Percentiles rank a stretch among this genome's conserved stretches.
phyloP scores from a whole-genome alignment of 441 rosid species.

The Monsonia emarginata region DNA sequence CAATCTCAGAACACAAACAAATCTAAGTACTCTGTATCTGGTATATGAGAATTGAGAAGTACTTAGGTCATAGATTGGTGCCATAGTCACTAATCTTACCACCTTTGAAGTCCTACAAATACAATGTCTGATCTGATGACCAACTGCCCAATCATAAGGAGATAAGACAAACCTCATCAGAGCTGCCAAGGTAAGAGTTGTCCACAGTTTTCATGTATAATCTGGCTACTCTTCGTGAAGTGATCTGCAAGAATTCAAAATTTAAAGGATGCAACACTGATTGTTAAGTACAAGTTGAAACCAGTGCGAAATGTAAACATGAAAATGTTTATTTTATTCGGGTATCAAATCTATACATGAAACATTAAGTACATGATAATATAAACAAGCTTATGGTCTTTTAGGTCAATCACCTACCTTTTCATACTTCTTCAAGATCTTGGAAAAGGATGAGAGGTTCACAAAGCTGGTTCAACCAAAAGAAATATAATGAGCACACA shows the following conservation, averaged over 20 bases:
- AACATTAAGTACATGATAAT: not conserved
- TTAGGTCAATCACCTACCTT: constrained; percentile 35
- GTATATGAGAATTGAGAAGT: too few species aligned
- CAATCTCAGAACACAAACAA: too few species aligned
- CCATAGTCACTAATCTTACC: too few species aligned
- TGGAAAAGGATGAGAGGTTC: constrained; percentile 62
- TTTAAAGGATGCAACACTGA: not conserved
- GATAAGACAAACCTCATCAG: constrained; percentile 41
- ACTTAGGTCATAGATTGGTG: too few species aligned
- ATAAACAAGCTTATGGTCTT: not conserved
- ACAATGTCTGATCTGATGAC: not conserved
- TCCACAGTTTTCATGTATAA: constrained; percentile 58
- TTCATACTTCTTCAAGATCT: constrained; percentile 78
- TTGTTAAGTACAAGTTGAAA: not conserved
- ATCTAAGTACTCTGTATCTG: too few species aligned
- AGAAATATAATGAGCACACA: not conserved
- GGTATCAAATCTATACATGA: not conserved
- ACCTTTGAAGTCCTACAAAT: too few species aligned
- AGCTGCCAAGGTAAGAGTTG: constrained; percentile 50
- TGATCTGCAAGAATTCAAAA: constrained; percentile 29
- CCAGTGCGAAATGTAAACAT: not conserved
- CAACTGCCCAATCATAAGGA: not conserved
- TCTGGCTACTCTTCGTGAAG: constrained; percentile 47
- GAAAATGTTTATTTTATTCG: too few species aligned
- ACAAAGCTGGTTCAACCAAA: constrained; percentile 38